Evolutionary conservation across 164 flowering plant genomes (phyloP), one percentile per base, ranked within the genome.

Genomic region (Houttuynia cordata): DNA sequence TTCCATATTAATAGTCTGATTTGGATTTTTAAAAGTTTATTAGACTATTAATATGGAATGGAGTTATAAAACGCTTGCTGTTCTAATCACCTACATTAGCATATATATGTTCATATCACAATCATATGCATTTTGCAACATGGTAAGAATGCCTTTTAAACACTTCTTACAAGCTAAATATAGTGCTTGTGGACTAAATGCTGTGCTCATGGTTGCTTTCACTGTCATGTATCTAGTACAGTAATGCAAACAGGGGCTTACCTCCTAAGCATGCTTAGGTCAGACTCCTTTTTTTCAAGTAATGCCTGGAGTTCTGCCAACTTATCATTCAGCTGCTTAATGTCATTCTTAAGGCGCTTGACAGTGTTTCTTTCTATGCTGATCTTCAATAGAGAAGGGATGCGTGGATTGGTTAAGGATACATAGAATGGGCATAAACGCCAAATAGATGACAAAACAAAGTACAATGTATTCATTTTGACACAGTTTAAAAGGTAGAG

Each of bases 361-460:
- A 84, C 75, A 21, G 87, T 83, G 67, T 72, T 71, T 78, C 78
- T 83, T 67, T 92, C 96, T 64, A 84, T 76, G 75, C 93, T 79
- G 69, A 92, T 81, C 76, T 83, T 88, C 73, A 92, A 75, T 39
- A 92, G 74, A 63, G 89, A 76, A 71, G 96, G 98, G 66, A 83
- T 73, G 64, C 93, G 95, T 92, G 68, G 57, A 57, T 59, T 69
- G 68, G 85, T 83, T 66, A 91, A 85, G 92, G 87, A 73, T 53
- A 63, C 19, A 24, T 45, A 45, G 49, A 45, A 12, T 12, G 4
- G 13, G 12, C 12, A 45, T 45, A 17, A 45, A 8, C 13, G 17
- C 13, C 49, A 30, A 45, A 45, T 45, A 45, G 49, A 17, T 12
- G 14, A 14, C 2, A 12, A 10, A 45, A 45, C 49, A 45, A 10